Evolutionary conservation across 164 flowering plant genomes (phyloP), one percentile per base, ranked within the genome.

Genomic region (Malania oleifera): DNA sequence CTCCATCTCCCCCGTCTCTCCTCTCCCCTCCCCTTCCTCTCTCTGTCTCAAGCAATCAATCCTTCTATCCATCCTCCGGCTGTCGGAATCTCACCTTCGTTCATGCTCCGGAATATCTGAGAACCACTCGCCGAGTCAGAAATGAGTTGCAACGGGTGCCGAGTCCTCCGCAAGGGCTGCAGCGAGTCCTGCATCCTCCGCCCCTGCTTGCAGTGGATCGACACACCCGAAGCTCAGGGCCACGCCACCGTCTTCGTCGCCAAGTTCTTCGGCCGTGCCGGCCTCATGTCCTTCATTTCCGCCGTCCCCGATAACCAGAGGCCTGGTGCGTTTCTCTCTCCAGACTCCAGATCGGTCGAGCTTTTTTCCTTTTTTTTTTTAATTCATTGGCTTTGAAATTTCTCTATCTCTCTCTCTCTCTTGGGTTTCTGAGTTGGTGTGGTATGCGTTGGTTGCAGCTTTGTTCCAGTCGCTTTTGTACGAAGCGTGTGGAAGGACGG

Each of bases 191-290:
- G 88, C 65, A 66, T 75, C 29, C 64, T 83, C 2, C 72, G 88
- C 1, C 79, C 83, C 0, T 77, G 84, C 46, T 41, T 83, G 25
- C 80, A 75, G 64, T 79, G 85, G 84, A 83, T 83, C 61, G 79
- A 75, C 7, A 66, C 48, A 60, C 62, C 86, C 9, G 85, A 81
- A 46, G 57, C 88, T 23, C 88, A 83, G 53, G 88, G 73, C 20
- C 75, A 78, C 67, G 85, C 87, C 58, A 82, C 87, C 35, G 73
- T 73, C 31, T 84, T 84, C 60, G 81, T 84, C n/a, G 89, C 89
- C 62, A 84, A 82, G 73, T 84, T 81, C 55, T 84, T 82, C 61
- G 86, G 89, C 57, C 89, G 89, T 43, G 83, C 86, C 59, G 83
- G 73, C 25, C 89, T 84, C 54, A 74, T 84, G 77, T 78, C 86